A percentile compares a stretch with the other conserved stretches of the same genome.
These are phyloP conservation scores for Pythium diclinum DNA, from an alignment of 352 stramenopile species.

Conservation along the genomic window DNA sequence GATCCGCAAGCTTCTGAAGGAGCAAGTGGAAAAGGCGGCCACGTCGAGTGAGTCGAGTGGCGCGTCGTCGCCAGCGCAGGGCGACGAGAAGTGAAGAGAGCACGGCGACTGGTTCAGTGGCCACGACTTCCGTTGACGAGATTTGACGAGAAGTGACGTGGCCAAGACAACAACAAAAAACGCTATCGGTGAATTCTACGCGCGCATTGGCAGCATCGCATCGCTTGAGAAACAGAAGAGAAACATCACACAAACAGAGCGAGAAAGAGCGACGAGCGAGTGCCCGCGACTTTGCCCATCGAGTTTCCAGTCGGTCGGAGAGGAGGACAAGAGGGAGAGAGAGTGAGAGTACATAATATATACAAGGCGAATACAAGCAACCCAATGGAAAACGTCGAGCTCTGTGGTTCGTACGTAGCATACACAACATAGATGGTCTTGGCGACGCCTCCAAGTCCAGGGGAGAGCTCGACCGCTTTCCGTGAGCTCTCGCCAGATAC, in stretches of 20 bases:
- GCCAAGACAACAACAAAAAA: neutral
- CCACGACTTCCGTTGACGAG: no score
- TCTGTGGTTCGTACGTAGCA: no score
- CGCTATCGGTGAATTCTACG: slow-evolving; percentile 12
- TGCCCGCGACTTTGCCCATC: slow-evolving; percentile 14
- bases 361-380: no score
- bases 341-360: neutral
- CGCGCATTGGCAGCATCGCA: neutral
- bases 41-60: slow-evolving; percentile 15
- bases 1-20: slow-evolving; percentile 15
- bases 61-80: slow-evolving; percentile 11
- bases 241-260: neutral
- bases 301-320: neutral
- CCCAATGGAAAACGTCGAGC: no score
- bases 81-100: neutral
- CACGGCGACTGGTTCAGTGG: neutral
- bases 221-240: neutral
- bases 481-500: no score
- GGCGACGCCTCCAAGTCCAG: no score
- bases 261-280: neutral
- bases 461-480: no score
- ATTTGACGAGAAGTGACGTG: neutral
- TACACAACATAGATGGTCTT: no score
- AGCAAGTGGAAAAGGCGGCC: slow-evolving; percentile 6
- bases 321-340: neutral